Evolutionary conservation across 306 rosid genomes (phyloP).

Genomic region (Inga oerstediana): DNA sequence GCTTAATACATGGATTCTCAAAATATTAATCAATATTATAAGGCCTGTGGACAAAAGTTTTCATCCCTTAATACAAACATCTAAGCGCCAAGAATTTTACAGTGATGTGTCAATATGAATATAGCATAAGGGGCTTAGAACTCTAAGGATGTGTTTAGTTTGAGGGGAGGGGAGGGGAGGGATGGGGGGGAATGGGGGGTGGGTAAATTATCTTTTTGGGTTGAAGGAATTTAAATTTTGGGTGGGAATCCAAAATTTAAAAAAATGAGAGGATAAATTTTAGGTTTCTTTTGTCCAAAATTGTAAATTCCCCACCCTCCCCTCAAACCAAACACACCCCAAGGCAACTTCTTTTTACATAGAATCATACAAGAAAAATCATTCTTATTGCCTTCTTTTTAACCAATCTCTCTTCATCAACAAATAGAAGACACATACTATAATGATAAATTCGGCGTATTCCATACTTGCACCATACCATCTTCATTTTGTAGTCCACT

Average conservation of each 20-base stretch:
- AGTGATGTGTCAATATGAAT: background rate
- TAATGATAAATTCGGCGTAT: constrained; percentile 20
- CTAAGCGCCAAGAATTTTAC: background rate
- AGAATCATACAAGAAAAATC: background rate
- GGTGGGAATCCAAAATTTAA: too few relatives aligned
- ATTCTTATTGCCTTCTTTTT: too few relatives aligned
- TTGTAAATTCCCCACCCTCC: too few relatives aligned
- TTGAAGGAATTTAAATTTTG: too few relatives aligned
- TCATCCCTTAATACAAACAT: background rate
- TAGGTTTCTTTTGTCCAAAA: too few relatives aligned
- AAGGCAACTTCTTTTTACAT: constrained; percentile 29
- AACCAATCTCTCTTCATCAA: background rate
- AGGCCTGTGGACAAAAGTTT: background rate
- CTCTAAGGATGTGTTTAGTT: too few relatives aligned
- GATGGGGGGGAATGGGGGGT: too few relatives aligned
- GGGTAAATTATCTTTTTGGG: too few relatives aligned
- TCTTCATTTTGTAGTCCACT: constrained; percentile 38
- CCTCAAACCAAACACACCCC: too few relatives aligned
- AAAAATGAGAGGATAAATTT: too few relatives aligned
- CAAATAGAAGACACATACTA: background rate
- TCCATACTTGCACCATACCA: constrained; percentile 28
- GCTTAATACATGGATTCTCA: background rate
- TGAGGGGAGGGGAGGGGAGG: too few relatives aligned
- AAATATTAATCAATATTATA: too few relatives aligned
- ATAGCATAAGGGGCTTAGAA: background rate